Base-by-base conservation (phyloP, 805 yeast species). In the Priceomyces castillae region DNA sequence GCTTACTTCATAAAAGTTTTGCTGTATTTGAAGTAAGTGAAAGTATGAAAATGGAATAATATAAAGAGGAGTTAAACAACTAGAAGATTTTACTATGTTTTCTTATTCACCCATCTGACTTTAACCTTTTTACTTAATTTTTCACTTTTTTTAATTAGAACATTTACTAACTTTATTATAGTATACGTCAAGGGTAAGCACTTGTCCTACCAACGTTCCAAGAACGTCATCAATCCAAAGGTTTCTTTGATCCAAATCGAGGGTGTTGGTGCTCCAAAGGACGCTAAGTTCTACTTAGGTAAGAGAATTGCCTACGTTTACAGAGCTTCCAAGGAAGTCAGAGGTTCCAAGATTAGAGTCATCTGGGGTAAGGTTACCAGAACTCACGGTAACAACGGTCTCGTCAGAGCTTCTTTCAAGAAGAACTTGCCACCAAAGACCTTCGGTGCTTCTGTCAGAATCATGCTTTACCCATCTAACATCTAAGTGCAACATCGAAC, bases 121-220 rank as follows among this genome's bases (percentile, higher is more conserved):
- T 22, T 22, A 6, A 22, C 9, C 9, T 22, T 22, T 22, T 22
- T 22, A 22, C 31, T 28, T 28, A 12, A 12, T 28, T 11, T n/a
- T 28, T 11, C 23, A 33, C 36, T 33, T 17, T 33, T 33, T 12
- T 15, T 7, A 10, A 11, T 9, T 22, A n/a, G 19, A 17, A 34
- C 19, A 36, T 18, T 16, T 37, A 68, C 74, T 67, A 67, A 67
- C 73, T 54, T 7, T 17, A 41, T 57, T 54, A 53, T 71, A 87
- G 95, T 94, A 81, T 94, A 94, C 97, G 98, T 94, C 79, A 94
- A 92, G 85, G 99, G 98, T 80, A 94, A 92, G 85, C 99, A 94
- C 86, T 74, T 94, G 72, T 90, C 97, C 67, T 94, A 92, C 95
- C 98, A 94, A 84, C 95, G 99, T 82, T 90, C 97, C 65, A 94